Evolutionary conservation across 257 asterid genomes (phyloP).

Genomic region (Misopates orontium): DNA sequence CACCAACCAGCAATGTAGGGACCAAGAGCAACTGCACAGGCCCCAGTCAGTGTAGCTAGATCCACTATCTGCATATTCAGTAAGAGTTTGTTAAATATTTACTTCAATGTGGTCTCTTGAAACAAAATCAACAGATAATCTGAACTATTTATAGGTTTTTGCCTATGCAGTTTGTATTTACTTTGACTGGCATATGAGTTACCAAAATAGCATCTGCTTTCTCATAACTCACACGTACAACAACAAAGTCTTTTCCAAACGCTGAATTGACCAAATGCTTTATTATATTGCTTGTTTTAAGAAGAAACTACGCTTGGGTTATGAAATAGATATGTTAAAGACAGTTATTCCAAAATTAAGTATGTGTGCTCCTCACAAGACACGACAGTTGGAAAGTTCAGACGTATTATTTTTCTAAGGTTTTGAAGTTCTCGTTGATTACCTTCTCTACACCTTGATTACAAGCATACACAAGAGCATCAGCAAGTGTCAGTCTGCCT

Average conservation of each 20-base stretch:
- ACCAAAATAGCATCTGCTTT: no score
- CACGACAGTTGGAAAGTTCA: background rate
- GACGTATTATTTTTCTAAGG: background rate
- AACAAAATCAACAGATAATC: background rate
- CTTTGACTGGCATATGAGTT: no score
- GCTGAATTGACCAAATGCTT: background rate
- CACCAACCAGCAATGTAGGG: conserved; percentile 82
- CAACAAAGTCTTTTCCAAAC: no score
- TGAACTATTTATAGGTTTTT: no score
- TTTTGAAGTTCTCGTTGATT: conserved; percentile 13
- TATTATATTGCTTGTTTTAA: background rate
- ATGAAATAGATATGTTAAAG: background rate
- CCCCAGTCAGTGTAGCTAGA: conserved; percentile 93
- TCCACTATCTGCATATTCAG: conserved; percentile 67
- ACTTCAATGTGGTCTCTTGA: background rate
- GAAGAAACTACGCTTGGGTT: background rate
- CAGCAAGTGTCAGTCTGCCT: conserved; percentile 98
- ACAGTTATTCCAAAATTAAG: background rate
- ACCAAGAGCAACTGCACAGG: conserved; percentile 86
- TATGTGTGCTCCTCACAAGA: background rate
- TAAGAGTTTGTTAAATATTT: conserved; percentile 14
- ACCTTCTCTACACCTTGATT: conserved; percentile 98
- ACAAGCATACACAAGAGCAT: conserved; percentile 93
- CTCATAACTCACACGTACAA: background rate
- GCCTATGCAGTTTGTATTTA: no score